Conservation (phyloP, 768 basidiomycete species). For the Tricholoma bakamatsutake region DNA sequence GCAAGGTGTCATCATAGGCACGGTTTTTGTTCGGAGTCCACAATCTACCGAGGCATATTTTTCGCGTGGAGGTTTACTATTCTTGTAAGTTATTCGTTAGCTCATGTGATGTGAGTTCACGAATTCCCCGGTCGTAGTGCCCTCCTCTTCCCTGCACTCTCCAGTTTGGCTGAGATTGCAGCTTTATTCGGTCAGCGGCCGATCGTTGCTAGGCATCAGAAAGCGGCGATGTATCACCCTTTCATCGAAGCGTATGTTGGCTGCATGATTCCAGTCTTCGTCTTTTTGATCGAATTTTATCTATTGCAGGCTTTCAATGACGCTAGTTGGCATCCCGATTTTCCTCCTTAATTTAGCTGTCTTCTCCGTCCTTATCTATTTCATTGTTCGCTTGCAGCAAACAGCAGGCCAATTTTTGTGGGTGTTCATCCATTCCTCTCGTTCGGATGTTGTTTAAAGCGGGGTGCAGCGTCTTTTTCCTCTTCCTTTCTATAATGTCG, state of each 20-base stretch:
- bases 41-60: conserved; percentile 42
- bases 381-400: conserved; percentile 51
- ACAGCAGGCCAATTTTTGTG: conserved; percentile 62
- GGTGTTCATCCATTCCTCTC: conserved; percentile 22
- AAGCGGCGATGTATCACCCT: conserved; percentile 59
- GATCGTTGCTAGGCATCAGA: conserved; percentile 50
- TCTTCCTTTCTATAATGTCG: conserved; percentile 53
- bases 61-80: conserved; percentile 47
- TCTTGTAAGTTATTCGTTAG: conserved; percentile 19
- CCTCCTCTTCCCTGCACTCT: conserved; percentile 52
- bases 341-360: conserved; percentile 38
- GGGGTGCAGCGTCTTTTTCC: conserved; percentile 43
- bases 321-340: conserved; percentile 57
- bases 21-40: conserved; percentile 41
- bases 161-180: conserved; percentile 60
- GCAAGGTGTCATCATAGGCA: conserved; percentile 21
- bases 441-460: not conserved
- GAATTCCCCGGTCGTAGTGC: conserved; percentile 28
- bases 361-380: conserved; percentile 53
- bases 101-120: not conserved
- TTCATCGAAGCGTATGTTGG: conserved; percentile 34
- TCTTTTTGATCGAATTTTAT: not conserved
- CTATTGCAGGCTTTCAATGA: conserved; percentile 14
- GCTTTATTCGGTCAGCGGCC: conserved; percentile 57
- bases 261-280: not conserved